Conservation (phyloP, 2,329 filamentous ascomycete genomes). For the Sporothrix luriei region DNA sequence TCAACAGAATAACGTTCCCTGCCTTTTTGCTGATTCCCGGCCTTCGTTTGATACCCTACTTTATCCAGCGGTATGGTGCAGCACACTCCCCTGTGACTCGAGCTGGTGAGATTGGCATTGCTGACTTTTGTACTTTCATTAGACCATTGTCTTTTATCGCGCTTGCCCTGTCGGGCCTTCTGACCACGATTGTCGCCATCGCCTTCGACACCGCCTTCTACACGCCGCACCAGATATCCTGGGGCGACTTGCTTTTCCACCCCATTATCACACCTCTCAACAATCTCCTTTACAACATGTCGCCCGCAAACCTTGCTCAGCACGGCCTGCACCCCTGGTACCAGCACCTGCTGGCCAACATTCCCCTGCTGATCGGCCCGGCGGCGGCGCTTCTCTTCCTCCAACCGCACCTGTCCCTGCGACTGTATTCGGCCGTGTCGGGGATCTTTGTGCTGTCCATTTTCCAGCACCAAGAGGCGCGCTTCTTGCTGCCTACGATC, state of each 20-base stretch:
- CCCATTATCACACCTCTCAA: constrained; percentile 78
- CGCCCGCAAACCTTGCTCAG: constrained; percentile 68
- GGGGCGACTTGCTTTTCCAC: constrained; percentile 63
- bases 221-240: constrained; percentile 61
- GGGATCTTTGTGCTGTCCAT: constrained; percentile 70
- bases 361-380: constrained; percentile 72
- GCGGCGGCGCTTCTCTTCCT: constrained; percentile 64
- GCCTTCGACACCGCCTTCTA: constrained; percentile 87
- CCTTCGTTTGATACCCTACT: constrained; percentile 81
- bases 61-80: constrained; percentile 70
- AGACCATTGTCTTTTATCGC: constrained; percentile 64
- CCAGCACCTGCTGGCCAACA: constrained; percentile 71
- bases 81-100: no score
- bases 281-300: constrained; percentile 74
- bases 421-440: constrained; percentile 73
- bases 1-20: constrained; percentile 97
- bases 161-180: constrained; percentile 64
- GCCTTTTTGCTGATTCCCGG: constrained; percentile 87
- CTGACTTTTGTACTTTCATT: neutral
- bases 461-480: constrained; percentile 78
- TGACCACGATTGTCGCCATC: constrained; percentile 73
- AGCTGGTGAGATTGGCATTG: no score
- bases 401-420: constrained; percentile 59
- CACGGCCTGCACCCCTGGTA: constrained; percentile 80
- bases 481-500: constrained; percentile 74